Base-by-base conservation (phyloP, 306 rosid species). In the Trifolium dubium region DNA sequence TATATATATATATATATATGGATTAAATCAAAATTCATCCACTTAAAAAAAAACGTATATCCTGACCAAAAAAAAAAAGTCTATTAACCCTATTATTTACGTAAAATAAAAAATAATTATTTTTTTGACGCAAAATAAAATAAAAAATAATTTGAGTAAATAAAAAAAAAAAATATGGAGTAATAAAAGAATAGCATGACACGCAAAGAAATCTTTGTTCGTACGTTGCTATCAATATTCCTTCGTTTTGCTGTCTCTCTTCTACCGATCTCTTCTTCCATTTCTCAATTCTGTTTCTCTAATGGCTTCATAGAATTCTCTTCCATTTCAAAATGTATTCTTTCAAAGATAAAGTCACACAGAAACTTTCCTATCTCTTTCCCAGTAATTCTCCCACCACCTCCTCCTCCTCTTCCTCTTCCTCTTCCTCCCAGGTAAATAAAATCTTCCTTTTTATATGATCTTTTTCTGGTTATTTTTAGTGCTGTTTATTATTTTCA, bases 281-380 rank as follows among this genome's bases (percentile, higher is more conserved):
- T 32, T 34, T 12, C 40, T 4, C 6, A 14, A 14, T 79, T 40
- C 67, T 70, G 12, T 44, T 14, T 41, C n/a, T 18, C 5, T 60
- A 3, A 80, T 83, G 84, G 80, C 41, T 6, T 31, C 55, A 34
- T 69, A 80, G 64, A 23, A 23, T 23, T 4, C 51, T 14, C 67
- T 65, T 59, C 67, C 68, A 14, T 40, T 89, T 89, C 72, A 73
- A 39, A 60, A 91, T 89, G 99, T 8, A 84, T n/a, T 18, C 92
- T 47, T 78, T 95, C 58, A 95, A 75, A 75, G 90, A 92, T 5
- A 95, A 85, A 66, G 85, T 95, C 18, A 67, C 89, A 2, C 86
- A 82, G 76, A 94, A 78, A 80, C 53, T 94, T 13, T 86, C 92
- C 5, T 77, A 89, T 81, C 72, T 92, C 69, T 85, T 95, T 73